phyloP scores from a whole-genome alignment of 129 eudicot species.

The Lactuca saligna region DNA sequence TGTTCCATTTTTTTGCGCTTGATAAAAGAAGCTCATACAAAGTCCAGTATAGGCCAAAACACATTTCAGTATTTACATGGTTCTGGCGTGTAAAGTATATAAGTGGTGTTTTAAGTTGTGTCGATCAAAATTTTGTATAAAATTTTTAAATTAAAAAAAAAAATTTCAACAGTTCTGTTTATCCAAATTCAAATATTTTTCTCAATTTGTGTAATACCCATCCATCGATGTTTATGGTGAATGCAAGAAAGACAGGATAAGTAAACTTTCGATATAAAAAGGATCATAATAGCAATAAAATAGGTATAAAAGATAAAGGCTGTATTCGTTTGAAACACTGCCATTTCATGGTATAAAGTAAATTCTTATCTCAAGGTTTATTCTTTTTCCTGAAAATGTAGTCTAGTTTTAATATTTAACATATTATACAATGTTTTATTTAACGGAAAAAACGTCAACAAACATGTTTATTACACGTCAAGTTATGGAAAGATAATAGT shows the following conservation, averaged over 20 bases:
- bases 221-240: neutral
- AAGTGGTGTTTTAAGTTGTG: too few species aligned
- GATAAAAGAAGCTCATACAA: too few species aligned
- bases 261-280: neutral
- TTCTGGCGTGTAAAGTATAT: too few species aligned
- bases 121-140: too few species aligned
- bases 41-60: too few species aligned
- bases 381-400: slow-evolving; percentile 15
- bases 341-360: slow-evolving; percentile 26
- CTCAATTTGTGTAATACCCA: too few species aligned
- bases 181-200: too few species aligned
- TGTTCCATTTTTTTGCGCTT: too few species aligned
- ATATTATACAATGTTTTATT: slow-evolving; percentile 23
- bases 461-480: slow-evolving; percentile 32
- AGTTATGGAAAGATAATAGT: slow-evolving; percentile 25
- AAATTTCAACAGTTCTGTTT: too few species aligned
- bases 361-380: slow-evolving; percentile 39
- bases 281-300: slow-evolving; percentile 16
- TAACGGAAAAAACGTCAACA: slow-evolving; percentile 33
- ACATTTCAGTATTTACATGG: too few species aligned
- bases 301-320: slow-evolving; percentile 24
- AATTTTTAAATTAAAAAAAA: too few species aligned
- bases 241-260: slow-evolving; percentile 7
- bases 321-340: slow-evolving; percentile 15
- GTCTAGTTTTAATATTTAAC: slow-evolving; percentile 2